Evolutionary conservation across 768 basidiomycete species (phyloP), one percentile per base, ranked within the genome.

Genomic region (Leccinellum rugosiceps): DNA sequence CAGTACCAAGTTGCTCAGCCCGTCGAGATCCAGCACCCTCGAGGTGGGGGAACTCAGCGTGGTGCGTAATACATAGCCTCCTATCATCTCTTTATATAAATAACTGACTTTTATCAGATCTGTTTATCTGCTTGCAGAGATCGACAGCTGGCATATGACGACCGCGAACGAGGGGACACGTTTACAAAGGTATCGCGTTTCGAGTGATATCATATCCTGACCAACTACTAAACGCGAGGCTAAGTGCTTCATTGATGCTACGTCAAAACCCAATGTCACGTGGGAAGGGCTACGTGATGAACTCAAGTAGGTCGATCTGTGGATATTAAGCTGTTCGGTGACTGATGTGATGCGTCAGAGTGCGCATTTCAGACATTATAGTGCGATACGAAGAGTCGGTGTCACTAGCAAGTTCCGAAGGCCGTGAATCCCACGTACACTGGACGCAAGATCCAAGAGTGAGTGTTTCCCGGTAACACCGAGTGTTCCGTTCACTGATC

Each of bases 111-210:
- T 19, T 10, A 19, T 21, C 23, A 46, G 45, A 46, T 46, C 17
- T 46, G 45, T 17, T 15, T 46, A 4, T 46, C 68, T 2, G 66
- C 69, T 7, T 72, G 68, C 47, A 61, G 61, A 10, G 68, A 72
- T 14, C 45, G 44, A n/a, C 66, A 70, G 6, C 6, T 48, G n/a
- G 68, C 68, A 5, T 53, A 58, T n/a, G 70, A 72, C 38, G 66
- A 70, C 32, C 26, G 51, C n/a, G 47, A 50, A 41, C 56, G 25
- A 25, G 51, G 34, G 26, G 19, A 58, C 6, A 72, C 70, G 13
- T 68, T 70, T 23, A 70, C 68, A 15, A 68, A 61, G 65, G 68
- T 70, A 21, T 9, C 6, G 15, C 13, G 0, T 48, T 21, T 41
- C 13, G 21, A 21, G 10, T 15, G 32, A 10, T 10, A 26, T 21